Conservation (phyloP, 768 basidiomycete genomes). For the Kwoniella europaea region DNA sequence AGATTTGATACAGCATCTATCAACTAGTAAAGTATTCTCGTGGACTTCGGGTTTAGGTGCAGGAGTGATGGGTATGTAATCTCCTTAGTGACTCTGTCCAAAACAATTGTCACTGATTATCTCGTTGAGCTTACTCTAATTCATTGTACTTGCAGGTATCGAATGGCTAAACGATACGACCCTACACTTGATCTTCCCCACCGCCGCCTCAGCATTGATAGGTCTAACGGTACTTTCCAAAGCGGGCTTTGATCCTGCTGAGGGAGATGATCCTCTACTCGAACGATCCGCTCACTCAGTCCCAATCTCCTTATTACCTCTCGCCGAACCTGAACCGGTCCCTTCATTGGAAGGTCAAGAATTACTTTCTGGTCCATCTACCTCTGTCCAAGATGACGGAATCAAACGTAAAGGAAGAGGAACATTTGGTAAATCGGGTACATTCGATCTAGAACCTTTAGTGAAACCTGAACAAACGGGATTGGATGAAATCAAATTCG, state of each 20-base stretch:
- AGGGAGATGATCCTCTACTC: constrained; percentile 54
- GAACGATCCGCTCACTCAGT: constrained; percentile 54
- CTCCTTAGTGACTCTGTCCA: not conserved
- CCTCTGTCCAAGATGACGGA: not conserved
- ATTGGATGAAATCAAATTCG: constrained; percentile 28
- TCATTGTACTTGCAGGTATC: constrained; percentile 38
- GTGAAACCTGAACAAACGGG: constrained; percentile 6
- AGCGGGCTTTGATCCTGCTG: constrained; percentile 55
- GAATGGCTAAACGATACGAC: constrained; percentile 58
- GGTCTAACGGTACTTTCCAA: constrained; percentile 51
- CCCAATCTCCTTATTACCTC: constrained; percentile 44
- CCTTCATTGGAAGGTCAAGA: constrained; percentile 37
- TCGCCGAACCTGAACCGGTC: constrained; percentile 28
- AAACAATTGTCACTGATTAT: not conserved
- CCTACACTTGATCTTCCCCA: constrained; percentile 48
- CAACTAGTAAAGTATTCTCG: constrained; percentile 48
- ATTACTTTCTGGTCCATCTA: constrained; percentile 15
- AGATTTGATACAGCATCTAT: constrained; percentile 50
- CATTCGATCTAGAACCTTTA: constrained; percentile 18
- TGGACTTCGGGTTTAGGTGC: constrained; percentile 48
- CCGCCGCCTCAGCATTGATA: constrained; percentile 42
- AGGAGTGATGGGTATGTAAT: constrained; percentile 42
- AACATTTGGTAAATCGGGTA: constrained; percentile 25
- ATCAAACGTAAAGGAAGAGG: constrained; percentile 41
- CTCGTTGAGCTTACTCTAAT: not conserved